phyloP scores from a whole-genome alignment of 306 rosid species.

The Cucurbita maxima region DNA sequence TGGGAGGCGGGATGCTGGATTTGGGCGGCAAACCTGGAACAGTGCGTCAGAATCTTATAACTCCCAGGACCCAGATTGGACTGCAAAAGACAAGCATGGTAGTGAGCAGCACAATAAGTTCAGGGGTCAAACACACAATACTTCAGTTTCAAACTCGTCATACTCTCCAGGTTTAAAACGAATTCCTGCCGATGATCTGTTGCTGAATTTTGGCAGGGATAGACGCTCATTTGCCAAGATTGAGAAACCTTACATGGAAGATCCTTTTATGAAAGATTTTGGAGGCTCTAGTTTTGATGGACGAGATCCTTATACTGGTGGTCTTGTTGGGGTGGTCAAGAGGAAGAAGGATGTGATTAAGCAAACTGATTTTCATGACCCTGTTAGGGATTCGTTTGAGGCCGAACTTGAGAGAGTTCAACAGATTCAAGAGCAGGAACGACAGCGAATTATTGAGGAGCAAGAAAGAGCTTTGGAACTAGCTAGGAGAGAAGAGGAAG shows the following conservation, averaged over 20 bases:
- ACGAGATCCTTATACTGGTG: constrained; percentile 43
- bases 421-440: constrained; percentile 89
- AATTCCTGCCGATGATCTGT: constrained; percentile 49
- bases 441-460: constrained; percentile 60
- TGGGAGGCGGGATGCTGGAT: constrained; percentile 46
- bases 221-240: constrained; percentile 41
- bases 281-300: constrained; percentile 61
- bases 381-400: constrained; percentile 91
- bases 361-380: constrained; percentile 82
- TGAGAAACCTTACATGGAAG: constrained; percentile 56
- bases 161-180: constrained; percentile 51
- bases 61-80: constrained; percentile 33
- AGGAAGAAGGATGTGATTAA: constrained; percentile 67
- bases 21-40: constrained; percentile 57
- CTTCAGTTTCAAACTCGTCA: constrained; percentile 31
- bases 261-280: constrained; percentile 46
- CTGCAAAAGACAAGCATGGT: constrained; percentile 28
- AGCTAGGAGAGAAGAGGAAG: constrained; percentile 89
- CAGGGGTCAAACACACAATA: constrained; percentile 39
- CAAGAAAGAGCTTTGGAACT: constrained; percentile 72
- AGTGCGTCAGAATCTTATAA: constrained; percentile 28
- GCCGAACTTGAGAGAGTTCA: constrained; percentile 99
- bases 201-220: constrained; percentile 80
- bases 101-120: constrained; percentile 40
- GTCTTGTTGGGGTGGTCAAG: constrained; percentile 69